These are phyloP conservation scores for Corynascus novoguineensis DNA, from an alignment of 495 filamentous ascomycete species.

Conservation along the genomic window DNA sequence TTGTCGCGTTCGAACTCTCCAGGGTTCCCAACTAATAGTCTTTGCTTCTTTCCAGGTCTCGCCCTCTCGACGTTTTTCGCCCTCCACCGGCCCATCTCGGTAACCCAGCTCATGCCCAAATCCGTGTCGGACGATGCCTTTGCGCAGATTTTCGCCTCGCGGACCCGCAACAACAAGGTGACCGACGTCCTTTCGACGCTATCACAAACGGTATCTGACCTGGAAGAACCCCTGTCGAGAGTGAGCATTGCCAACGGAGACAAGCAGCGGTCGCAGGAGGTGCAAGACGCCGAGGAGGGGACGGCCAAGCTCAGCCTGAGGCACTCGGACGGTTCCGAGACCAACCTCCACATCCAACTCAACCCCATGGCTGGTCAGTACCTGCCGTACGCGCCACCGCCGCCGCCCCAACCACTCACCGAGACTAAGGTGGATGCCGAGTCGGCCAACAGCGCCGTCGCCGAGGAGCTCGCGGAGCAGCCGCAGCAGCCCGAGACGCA, in stretches of 20 bases:
- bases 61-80: conserved; percentile 91
- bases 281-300: conserved; percentile 28
- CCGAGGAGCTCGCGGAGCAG: conserved; percentile 34
- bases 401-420: conserved; percentile 58
- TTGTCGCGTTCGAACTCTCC: not conserved
- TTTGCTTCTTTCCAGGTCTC: conserved; percentile 53
- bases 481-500: conserved; percentile 31
- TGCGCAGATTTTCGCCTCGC: conserved; percentile 68
- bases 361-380: conserved; percentile 53
- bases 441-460: conserved; percentile 23
- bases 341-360: conserved; percentile 40
- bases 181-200: conserved; percentile 75
- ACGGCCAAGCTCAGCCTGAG: conserved; percentile 38
- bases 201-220: conserved; percentile 61
- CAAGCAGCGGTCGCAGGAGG: conserved; percentile 19
- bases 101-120: conserved; percentile 72
- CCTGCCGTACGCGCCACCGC: conserved; percentile 72
- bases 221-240: conserved; percentile 56
- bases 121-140: conserved; percentile 67
- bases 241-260: conserved; percentile 15
- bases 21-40: not conserved
- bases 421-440: conserved; percentile 35
- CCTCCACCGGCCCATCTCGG: conserved; percentile 86
- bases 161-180: conserved; percentile 44
- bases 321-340: conserved; percentile 48